A percentile compares a stretch with the other conserved stretches of the same genome.
phyloP scores from a whole-genome alignment of 202 grass and related monocot species.

The Carex arenaria region DNA sequence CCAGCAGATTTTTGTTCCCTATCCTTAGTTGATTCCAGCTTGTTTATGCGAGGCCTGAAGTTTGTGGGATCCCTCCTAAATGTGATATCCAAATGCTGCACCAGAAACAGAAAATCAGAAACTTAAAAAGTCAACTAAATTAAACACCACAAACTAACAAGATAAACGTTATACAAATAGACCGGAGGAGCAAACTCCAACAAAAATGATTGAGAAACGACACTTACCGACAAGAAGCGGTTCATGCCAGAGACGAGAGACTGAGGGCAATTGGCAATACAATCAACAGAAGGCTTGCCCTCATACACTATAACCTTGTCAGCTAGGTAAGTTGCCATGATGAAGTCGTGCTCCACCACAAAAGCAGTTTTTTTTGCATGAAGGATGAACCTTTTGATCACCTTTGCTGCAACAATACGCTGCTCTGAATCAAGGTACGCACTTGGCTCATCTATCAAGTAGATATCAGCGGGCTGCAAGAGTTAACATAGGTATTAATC shows the following conservation, averaged over 20 bases:
- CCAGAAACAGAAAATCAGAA: conserved; percentile 4
- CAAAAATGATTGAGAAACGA: conserved; percentile 13
- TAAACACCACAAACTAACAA: not conserved
- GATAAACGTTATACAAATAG: not conserved
- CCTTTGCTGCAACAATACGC: conserved; percentile 91
- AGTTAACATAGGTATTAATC: conserved; percentile 29
- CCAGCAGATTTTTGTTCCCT: conserved; percentile 57
- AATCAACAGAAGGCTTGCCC: conserved; percentile 83
- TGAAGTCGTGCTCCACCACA: conserved; percentile 92
- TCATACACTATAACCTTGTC: conserved; percentile 99
- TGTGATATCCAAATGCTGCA: conserved; percentile 58
- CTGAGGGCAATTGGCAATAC: conserved; percentile 76
- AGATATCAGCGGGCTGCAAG: conserved; percentile 92
- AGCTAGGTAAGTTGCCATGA: conserved; percentile 93
- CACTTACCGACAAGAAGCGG: conserved; percentile 82
- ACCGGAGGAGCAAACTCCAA: not conserved
- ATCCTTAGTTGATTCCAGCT: conserved; percentile 57
- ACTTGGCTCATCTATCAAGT: conserved; percentile 98
- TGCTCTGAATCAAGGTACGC: conserved; percentile 98
- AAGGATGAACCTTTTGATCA: conserved; percentile 98
- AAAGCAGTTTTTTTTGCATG: conserved; percentile 96
- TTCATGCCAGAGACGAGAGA: conserved; percentile 98
- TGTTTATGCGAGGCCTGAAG: conserved; percentile 57
- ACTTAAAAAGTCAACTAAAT: not conserved
- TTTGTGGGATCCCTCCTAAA: conserved; percentile 62